phyloP scores from a whole-genome alignment of 306 rosid genomes.

The Malus asiatica region DNA sequence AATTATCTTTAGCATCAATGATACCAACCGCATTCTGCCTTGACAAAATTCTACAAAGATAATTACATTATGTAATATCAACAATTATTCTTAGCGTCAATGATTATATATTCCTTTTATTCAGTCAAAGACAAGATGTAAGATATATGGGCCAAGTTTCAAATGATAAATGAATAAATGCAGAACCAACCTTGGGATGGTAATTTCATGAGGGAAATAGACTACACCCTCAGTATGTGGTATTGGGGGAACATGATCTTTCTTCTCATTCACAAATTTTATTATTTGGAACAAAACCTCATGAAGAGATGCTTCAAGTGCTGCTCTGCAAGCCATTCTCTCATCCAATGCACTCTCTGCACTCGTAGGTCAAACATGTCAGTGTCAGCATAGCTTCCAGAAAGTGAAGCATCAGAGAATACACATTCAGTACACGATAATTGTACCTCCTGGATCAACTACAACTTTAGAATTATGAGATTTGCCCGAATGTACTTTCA shows the following conservation, averaged over 20 bases:
- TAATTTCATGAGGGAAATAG: conserved; percentile 78
- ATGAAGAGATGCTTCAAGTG: conserved; percentile 79
- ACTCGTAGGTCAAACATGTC: conserved; percentile 2
- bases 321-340: conserved; percentile 64
- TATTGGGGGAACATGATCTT: conserved; percentile 91
- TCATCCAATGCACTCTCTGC: conserved; percentile 66
- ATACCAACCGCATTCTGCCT: not conserved
- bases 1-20: not conserved
- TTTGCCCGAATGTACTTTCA: conserved; percentile 59
- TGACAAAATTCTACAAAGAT: not conserved
- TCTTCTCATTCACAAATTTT: conserved; percentile 93
- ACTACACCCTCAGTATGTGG: conserved; percentile 69
- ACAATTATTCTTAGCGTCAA: not conserved
- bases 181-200: conserved; percentile 68
- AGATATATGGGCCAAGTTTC: not conserved
- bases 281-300: conserved; percentile 87
- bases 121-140: not conserved
- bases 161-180: not conserved
- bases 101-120: not conserved
- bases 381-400: not conserved
- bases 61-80: not conserved
- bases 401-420: conserved; percentile 14
- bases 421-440: conserved; percentile 8
- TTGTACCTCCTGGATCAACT: conserved; percentile 68
- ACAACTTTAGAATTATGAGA: conserved; percentile 64